Conservation (phyloP, 768 basidiomycete species). For the Gyrodon lividus region DNA sequence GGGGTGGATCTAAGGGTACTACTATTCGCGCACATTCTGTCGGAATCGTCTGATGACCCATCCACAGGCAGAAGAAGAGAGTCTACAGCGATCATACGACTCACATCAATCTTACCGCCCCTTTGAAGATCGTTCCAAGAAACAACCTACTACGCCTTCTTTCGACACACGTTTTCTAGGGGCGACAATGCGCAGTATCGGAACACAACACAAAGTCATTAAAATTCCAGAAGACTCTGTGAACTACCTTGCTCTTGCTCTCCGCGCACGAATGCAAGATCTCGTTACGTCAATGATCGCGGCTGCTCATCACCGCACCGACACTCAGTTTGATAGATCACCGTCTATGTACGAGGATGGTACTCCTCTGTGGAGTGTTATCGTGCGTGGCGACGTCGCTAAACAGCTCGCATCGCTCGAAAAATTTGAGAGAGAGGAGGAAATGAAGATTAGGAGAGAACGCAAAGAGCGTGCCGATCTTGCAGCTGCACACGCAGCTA, state of each 20-base stretch:
- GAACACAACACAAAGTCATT: constrained; percentile 64
- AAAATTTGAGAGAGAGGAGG: constrained; percentile 80
- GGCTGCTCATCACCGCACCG: constrained; percentile 67
- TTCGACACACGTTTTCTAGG: constrained; percentile 69
- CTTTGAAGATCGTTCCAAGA: constrained; percentile 76
- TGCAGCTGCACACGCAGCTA: constrained; percentile 67
- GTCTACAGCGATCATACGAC: constrained; percentile 64
- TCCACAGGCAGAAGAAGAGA: constrained; percentile 83
- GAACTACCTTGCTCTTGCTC: constrained; percentile 76
- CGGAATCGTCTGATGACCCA: neutral
- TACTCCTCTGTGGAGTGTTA: constrained; percentile 80
- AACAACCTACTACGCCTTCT: constrained; percentile 66
- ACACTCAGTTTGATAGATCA: constrained; percentile 65
- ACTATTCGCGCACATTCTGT: constrained; percentile 1
- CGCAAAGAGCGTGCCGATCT: constrained; percentile 75
- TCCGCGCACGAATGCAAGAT: constrained; percentile 71
- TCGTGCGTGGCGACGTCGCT: constrained; percentile 73
- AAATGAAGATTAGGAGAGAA: constrained; percentile 69
- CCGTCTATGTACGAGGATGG: constrained; percentile 65
- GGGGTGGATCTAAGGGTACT: constrained; percentile 81
- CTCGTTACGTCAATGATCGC: constrained; percentile 66
- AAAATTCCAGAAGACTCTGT: constrained; percentile 69
- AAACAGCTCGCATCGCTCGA: constrained; percentile 79
- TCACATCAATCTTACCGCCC: constrained; percentile 61
- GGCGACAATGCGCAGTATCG: constrained; percentile 65